phyloP scores from a whole-genome alignment of 2,329 filamentous ascomycete genomes.

The Fusarium tricinctum region DNA sequence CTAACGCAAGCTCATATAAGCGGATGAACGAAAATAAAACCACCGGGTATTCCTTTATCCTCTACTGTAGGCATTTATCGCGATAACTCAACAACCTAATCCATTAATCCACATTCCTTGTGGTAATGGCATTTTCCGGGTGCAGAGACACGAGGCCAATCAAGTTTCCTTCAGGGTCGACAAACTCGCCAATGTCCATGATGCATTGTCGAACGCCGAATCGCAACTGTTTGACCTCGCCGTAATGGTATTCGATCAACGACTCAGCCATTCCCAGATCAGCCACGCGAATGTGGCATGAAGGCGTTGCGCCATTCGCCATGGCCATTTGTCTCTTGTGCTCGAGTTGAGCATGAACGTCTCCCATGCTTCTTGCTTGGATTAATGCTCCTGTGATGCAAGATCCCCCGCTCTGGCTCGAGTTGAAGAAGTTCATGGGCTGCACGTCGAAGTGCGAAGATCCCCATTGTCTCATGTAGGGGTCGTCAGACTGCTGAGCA shows the following conservation, averaged over 20 bases:
- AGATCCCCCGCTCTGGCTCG: constrained; percentile 20
- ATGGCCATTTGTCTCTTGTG: constrained; percentile 34
- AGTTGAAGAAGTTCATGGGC: constrained; percentile 48
- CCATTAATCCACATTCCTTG: constrained; percentile 16
- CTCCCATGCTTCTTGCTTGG: constrained; percentile 27
- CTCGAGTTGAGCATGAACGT: constrained; percentile 32
- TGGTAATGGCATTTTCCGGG: constrained; percentile 39
- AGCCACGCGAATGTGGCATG: constrained; percentile 46
- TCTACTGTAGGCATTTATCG: constrained; percentile 5
- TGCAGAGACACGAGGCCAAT: constrained; percentile 46
- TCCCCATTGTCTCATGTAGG: constrained; percentile 40
- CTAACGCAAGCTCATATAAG: constrained; percentile 20
- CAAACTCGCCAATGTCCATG: constrained; percentile 48
- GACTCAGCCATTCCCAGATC: constrained; percentile 44
- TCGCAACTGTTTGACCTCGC: constrained; percentile 43
- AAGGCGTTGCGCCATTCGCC: constrained; percentile 30
- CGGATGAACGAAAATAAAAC: constrained; percentile 27
- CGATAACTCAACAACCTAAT: constrained; percentile 6
- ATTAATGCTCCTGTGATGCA: constrained; percentile 43
- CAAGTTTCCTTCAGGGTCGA: constrained; percentile 48
- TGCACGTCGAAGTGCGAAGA: constrained; percentile 44
- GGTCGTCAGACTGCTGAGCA: constrained; percentile 26
- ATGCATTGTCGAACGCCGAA: constrained; percentile 46
- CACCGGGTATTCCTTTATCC: constrained; percentile 48
- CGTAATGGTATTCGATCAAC: constrained; percentile 40